Base-by-base conservation (phyloP, 257 asterid genomes). In the Nicotiana tabacum region DNA sequence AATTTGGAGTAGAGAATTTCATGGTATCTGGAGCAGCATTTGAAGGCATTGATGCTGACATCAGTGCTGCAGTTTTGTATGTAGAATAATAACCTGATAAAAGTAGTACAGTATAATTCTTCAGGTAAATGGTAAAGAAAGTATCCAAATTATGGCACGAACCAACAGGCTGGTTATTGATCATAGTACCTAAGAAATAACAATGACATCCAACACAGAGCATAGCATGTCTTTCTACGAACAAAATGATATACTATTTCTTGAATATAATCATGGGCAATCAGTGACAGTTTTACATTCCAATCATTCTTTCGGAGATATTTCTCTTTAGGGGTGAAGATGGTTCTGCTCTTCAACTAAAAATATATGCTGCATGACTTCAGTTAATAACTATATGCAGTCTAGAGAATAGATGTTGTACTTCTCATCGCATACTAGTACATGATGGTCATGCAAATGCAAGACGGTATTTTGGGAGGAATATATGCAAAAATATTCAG, bases 71-170 rank as follows among this genome's bases (percentile, higher is more conserved):
- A 62, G 86, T 83, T 65, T 81, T 86, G 88, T 83, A 69, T 87
- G 83, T 81, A 7, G 93, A 85, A 84, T 85, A 79, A 83, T 78
- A 77, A 79, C 97, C 98, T 96, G 94, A 81, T 82, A 58, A 79
- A 76, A 76, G 64, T 27, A 27, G 9, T 35, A 61, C 60, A 6
- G 9, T 13, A 37, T 7, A 29, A 78, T 11, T 48, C 24, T 72
- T 82, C 35, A 77, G 58, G 80, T 51, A 76, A 27, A 51, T 51
- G 37, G 80, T 51, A 51, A 27, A 27, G 9, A 15, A 27, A 13
- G 17, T 51, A 3, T 4, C 80, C 64, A 51, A 27, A 76, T 51
- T 15, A 61, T 76, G 16, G 64, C 46, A 51, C 27, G 9, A 27
- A 74, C 29, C 80, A 51, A 16, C 29, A 76, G 27, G 53, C 46